A percentile compares a stretch with the other conserved stretches of the same genome.
These are phyloP conservation scores for Paraconiothyrium sp. DNA, from an alignment of 2,329 filamentous ascomycete species.

Conservation along the genomic window DNA sequence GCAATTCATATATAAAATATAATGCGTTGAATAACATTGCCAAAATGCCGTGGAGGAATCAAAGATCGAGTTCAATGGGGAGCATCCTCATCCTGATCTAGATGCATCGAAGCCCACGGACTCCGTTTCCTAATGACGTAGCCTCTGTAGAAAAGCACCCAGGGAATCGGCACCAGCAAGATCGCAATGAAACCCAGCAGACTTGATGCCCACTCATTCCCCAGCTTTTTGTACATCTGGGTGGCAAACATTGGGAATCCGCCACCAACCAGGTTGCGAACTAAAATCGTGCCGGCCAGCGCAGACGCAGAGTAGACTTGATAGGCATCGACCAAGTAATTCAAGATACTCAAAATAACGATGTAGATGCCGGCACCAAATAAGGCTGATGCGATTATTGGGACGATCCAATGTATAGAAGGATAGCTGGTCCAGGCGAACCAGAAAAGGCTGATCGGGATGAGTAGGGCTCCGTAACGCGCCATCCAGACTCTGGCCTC, in stretches of 20 bases:
- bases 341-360: conserved; percentile 34
- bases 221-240: not conserved
- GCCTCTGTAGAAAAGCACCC: not conserved
- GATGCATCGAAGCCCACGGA: not conserved
- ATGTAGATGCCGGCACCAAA: conserved; percentile 32
- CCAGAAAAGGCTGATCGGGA: conserved; percentile 38
- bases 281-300: conserved; percentile 25
- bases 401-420: conserved; percentile 24
- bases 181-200: not conserved
- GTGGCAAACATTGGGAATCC: conserved; percentile 42
- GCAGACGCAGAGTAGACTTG: conserved; percentile 23
- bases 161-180: not conserved
- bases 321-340: conserved; percentile 31
- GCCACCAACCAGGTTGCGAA: conserved; percentile 32
- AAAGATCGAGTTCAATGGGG: not conserved
- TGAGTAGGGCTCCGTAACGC: conserved; percentile 20
- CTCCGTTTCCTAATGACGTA: not conserved
- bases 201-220: not conserved
- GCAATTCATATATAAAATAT: too few relatives aligned
- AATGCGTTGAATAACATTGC: not conserved
- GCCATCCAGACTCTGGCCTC: conserved; percentile 38
- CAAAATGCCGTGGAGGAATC: not conserved
- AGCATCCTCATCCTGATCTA: not conserved
- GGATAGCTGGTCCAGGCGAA: conserved; percentile 30
- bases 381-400: conserved; percentile 26